Evolutionary conservation across 116 monocot species (phyloP).

Genomic region (Phalaenopsis hybrid): DNA sequence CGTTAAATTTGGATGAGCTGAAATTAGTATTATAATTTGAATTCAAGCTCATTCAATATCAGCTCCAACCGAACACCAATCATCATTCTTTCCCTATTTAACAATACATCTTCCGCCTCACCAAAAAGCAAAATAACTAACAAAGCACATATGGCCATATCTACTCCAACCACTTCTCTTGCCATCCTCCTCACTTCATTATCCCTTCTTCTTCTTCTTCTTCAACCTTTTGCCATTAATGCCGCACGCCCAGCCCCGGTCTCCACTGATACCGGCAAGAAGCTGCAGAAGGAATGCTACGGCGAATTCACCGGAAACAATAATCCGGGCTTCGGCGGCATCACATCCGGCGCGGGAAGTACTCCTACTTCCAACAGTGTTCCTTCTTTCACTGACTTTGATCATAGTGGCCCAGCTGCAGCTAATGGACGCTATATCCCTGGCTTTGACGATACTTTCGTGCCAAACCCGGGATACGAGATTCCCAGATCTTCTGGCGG

Average conservation of each 20-base stretch:
- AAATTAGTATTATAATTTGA: too few relatives aligned
- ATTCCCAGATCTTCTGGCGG: constrained; percentile 15
- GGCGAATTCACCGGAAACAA: not conserved
- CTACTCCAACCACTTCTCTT: not conserved
- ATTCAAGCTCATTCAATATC: too few relatives aligned
- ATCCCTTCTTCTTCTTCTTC: not conserved
- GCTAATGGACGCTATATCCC: constrained; percentile 17
- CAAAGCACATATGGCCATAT: not conserved
- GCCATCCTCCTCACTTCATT: not conserved
- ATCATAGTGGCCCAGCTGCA: constrained; percentile 19
- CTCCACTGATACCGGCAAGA: not conserved
- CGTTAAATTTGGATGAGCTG: too few relatives aligned
- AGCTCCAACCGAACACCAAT: too few relatives aligned
- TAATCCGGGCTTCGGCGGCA: constrained; percentile 1
- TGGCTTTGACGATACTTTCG: constrained; percentile 24
- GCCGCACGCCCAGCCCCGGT: not conserved
- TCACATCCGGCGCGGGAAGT: constrained; percentile 2
- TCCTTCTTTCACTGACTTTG: constrained; percentile 11
- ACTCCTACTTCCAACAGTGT: not conserved
- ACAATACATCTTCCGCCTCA: too few relatives aligned
- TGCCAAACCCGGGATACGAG: constrained; percentile 26
- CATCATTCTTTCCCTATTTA: not conserved
- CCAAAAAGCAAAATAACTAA: not conserved
- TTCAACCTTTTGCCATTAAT: not conserved
- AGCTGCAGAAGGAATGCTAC: constrained; percentile 11